phyloP scores from a whole-genome alignment of 2,329 filamentous ascomycete genomes.

The Paraphaeosphaeria sporulosa region DNA sequence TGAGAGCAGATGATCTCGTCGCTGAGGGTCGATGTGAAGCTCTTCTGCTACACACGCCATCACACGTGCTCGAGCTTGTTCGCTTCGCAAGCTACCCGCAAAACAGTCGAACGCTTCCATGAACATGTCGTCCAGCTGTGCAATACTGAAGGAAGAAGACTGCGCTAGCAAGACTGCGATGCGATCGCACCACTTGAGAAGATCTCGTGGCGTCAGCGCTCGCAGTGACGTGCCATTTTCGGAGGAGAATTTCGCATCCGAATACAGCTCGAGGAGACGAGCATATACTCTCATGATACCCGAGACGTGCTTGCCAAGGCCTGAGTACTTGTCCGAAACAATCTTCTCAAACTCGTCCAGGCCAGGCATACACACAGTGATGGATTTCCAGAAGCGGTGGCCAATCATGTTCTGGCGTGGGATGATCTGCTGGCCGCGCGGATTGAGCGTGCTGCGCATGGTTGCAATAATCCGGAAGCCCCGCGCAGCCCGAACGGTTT shows the following conservation, averaged over 20 bases:
- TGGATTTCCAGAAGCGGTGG: constrained; percentile 81
- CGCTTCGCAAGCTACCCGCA: constrained; percentile 77
- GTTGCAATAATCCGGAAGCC: constrained; percentile 94
- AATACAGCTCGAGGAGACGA: constrained; percentile 50
- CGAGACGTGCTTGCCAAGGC: constrained; percentile 66
- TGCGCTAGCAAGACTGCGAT: constrained; percentile 70
- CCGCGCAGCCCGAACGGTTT: constrained; percentile 80
- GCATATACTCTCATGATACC: constrained; percentile 66
- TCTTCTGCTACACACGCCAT: constrained; percentile 80
- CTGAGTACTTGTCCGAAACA: constrained; percentile 73
- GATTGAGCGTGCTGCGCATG: constrained; percentile 73
- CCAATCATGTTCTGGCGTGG: constrained; percentile 77
- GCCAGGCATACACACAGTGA: constrained; percentile 72
- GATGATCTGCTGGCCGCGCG: constrained; percentile 73
- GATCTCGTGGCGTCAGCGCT: constrained; percentile 74
- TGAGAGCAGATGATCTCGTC: constrained; percentile 78
- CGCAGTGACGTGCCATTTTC: constrained; percentile 66
- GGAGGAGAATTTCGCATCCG: constrained; percentile 56
- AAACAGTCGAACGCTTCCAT: constrained; percentile 95
- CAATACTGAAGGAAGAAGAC: constrained; percentile 69
- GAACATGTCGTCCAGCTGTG: constrained; percentile 85
- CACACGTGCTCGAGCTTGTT: constrained; percentile 65
- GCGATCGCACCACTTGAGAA: constrained; percentile 90
- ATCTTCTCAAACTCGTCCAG: constrained; percentile 77
- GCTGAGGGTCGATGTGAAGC: constrained; percentile 84